Evolutionary conservation across 148 eudicot genomes (phyloP).

Genomic region (Bassia scoparia): DNA sequence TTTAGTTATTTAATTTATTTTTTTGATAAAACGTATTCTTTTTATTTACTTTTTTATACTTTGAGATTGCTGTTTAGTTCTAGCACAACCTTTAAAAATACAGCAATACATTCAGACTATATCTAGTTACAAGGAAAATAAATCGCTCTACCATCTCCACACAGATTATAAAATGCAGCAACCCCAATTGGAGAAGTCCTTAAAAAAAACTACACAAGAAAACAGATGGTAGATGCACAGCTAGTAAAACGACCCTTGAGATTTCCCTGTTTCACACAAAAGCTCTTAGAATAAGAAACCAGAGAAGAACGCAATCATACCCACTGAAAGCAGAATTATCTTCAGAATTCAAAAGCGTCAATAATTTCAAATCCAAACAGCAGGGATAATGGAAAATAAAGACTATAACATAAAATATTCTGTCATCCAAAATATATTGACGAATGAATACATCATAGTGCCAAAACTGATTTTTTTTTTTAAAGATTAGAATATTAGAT

Average conservation of each 20-base stretch:
- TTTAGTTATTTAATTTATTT: too few relatives aligned
- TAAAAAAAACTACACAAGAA: constrained; percentile 63
- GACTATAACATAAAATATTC: not conserved
- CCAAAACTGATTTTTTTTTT: not conserved
- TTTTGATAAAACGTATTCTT: too few relatives aligned
- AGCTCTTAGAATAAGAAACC: not conserved
- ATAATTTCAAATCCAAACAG: not conserved
- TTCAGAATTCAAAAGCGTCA: not conserved
- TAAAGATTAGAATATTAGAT: not conserved
- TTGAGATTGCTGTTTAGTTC: too few relatives aligned
- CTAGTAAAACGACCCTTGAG: constrained; percentile 84
- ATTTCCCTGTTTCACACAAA: constrained; percentile 62
- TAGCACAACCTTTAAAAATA: too few relatives aligned
- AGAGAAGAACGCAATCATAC: not conserved
- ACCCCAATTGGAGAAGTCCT: constrained; percentile 76
- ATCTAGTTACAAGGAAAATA: too few relatives aligned
- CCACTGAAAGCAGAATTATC: not conserved
- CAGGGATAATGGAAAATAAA: not conserved
- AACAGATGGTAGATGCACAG: constrained; percentile 63
- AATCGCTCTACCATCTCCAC: constrained; percentile 88
- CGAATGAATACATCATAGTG: not conserved
- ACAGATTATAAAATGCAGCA: constrained; percentile 75
- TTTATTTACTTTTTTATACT: too few relatives aligned
- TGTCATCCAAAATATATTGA: not conserved
- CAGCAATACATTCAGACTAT: too few relatives aligned